A percentile compares a stretch with the other conserved stretches of the same genome.
phyloP scores from a whole-genome alignment of 257 asterid species.

The Anisodus acutangulus region DNA sequence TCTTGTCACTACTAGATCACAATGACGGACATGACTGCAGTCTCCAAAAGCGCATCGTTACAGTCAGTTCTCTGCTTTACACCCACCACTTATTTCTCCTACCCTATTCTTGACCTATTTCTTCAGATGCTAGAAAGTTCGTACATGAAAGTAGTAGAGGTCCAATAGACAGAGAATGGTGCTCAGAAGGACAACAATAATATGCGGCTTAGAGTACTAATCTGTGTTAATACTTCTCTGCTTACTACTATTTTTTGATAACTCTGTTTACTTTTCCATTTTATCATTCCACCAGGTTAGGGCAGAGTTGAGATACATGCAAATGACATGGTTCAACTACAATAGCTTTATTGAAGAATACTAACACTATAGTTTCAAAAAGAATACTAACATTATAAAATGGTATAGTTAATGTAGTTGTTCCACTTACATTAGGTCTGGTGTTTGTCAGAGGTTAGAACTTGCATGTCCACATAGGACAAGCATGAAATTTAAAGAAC shows the following conservation, averaged over 20 bases:
- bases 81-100: conserved; percentile 21
- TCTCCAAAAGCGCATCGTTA: not conserved
- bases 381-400: not conserved
- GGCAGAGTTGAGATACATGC: not conserved
- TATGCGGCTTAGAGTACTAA: not conserved
- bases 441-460: not conserved
- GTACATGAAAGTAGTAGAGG: not conserved
- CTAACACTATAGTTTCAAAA: not conserved
- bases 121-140: not conserved
- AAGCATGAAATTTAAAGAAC: not conserved
- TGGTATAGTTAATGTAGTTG: not conserved
- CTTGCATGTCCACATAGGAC: not conserved
- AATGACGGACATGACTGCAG: not conserved
- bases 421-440: not conserved
- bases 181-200: not conserved
- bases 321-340: not conserved
- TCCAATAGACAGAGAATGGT: not conserved
- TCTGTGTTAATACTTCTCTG: not conserved
- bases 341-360: not conserved
- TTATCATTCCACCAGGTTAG: not conserved
- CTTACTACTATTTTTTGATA: not conserved
- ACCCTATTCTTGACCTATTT: not conserved
- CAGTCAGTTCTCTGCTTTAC: not conserved
- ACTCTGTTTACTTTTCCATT: not conserved
- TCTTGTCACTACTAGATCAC: not conserved